phyloP scores from a whole-genome alignment of 2,329 filamentous ascomycete species.

The Sporothrix dimorphospora region DNA sequence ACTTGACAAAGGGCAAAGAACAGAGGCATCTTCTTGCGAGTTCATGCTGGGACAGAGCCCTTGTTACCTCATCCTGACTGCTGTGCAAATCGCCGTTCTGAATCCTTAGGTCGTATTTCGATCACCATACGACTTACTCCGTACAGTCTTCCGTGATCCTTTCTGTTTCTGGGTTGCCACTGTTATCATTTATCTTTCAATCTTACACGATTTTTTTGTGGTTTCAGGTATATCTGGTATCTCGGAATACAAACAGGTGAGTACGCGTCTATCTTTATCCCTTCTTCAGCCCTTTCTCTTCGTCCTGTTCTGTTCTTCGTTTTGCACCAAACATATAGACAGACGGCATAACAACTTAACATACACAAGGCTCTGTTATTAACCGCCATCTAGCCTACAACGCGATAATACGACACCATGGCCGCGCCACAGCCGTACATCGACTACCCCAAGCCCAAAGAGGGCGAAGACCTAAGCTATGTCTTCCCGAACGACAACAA shows the following conservation, averaged over 20 bases:
- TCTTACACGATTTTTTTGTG: not conserved
- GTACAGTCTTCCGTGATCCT: not conserved
- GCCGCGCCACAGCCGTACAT: slow-evolving; percentile 40
- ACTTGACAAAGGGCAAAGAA: not conserved
- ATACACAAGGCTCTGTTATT: not conserved
- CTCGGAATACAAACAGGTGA: not conserved
- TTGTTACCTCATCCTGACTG: not conserved
- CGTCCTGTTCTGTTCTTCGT: not conserved
- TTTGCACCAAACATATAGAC: not conserved
- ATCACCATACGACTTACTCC: not conserved
- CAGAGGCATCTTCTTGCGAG: not conserved
- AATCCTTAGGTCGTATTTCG: not conserved
- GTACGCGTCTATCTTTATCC: not conserved
- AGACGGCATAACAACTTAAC: not conserved
- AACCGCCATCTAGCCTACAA: not conserved
- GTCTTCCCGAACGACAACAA: slow-evolving; percentile 57
- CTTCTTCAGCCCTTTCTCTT: not conserved
- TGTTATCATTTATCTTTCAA: not conserved
- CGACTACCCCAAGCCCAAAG: slow-evolving; percentile 49
- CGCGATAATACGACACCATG: slow-evolving; percentile 24
- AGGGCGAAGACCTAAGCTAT: slow-evolving; percentile 43
- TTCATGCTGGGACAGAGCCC: not conserved
- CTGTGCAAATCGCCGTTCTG: not conserved
- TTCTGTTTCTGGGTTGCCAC: not conserved
- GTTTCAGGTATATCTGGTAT: not conserved